Conservation (phyloP, 768 basidiomycete genomes). For the Cantharellus anzutake region DNA sequence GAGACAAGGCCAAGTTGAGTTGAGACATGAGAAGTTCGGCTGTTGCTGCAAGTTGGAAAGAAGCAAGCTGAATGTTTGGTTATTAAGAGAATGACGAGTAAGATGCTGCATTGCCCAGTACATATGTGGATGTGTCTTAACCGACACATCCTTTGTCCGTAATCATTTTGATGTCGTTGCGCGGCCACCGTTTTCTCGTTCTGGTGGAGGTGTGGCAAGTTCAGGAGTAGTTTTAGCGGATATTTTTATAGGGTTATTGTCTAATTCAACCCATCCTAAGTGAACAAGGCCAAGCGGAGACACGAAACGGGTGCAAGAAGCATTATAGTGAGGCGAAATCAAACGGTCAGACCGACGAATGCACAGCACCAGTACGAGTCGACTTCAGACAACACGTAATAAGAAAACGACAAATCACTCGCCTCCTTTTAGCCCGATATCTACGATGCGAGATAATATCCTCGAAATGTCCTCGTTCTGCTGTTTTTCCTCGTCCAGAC, state of each 20-base stretch:
- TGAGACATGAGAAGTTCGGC: no score
- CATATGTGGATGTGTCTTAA: no score
- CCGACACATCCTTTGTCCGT: no score
- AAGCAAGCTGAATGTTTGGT: no score
- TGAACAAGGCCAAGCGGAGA: no score
- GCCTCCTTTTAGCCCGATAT: conserved; percentile 34
- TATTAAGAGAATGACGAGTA: no score
- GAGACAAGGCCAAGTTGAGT: no score
- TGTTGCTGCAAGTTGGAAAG: no score
- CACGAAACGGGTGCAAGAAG: neutral
- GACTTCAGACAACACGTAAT: neutral
- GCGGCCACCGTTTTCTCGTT: no score
- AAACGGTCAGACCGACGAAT: neutral
- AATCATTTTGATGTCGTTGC: no score
- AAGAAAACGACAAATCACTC: neutral
- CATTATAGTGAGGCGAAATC: neutral
- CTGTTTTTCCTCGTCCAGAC: conserved; percentile 25
- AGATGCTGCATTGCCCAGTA: no score
- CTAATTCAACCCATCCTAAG: conserved; percentile 42
- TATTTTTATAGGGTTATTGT: conserved; percentile 35
- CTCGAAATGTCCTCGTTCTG: conserved; percentile 44
- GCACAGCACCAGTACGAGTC: no score
- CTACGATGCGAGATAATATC: conserved; percentile 47
- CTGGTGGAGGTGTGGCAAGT: neutral
- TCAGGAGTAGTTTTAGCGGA: neutral